A percentile compares a stretch with the other conserved stretches of the same genome.
Conservation (phyloP, 208 protist species). For the Jaenimonas drosophilae region DNA sequence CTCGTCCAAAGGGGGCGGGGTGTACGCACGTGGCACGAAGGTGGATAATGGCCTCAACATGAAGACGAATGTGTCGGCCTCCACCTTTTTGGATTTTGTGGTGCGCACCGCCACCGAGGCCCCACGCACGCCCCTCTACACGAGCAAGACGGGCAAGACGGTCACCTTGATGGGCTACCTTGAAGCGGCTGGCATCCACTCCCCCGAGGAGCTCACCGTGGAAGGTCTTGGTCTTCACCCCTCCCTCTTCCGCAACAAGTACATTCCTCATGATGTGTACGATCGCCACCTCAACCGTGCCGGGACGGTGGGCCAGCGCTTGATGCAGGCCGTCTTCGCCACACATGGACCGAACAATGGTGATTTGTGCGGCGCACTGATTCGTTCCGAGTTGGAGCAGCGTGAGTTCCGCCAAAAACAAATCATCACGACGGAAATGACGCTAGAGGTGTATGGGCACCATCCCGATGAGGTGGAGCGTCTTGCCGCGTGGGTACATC, state of each 20-base stretch:
- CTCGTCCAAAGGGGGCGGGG: slow-evolving; percentile 38
- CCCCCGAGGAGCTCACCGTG: slow-evolving; percentile 68
- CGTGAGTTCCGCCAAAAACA: slow-evolving; percentile 56
- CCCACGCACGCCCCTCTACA: slow-evolving; percentile 49
- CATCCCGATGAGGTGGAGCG: slow-evolving; percentile 51
- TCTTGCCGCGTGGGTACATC: slow-evolving; percentile 66
- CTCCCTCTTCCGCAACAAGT: slow-evolving; percentile 75
- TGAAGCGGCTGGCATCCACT: slow-evolving; percentile 29
- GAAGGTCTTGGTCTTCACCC: slow-evolving; percentile 86
- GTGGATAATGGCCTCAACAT: slow-evolving; percentile 70
- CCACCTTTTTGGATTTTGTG: slow-evolving; percentile 67
- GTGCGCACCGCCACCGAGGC: slow-evolving; percentile 46
- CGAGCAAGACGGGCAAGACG: slow-evolving; percentile 7
- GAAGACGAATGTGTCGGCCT: slow-evolving; percentile 46
- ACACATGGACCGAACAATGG: slow-evolving; percentile 58
- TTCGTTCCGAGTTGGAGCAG: slow-evolving; percentile 71
- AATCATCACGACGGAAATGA: slow-evolving; percentile 59
- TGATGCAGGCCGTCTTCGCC: slow-evolving; percentile 72
- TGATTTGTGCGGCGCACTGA: slow-evolving; percentile 67
- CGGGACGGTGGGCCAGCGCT: slow-evolving; percentile 43
- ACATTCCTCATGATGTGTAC: slow-evolving; percentile 73
- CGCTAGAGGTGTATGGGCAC: slow-evolving; percentile 59
- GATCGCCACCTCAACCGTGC: slow-evolving; percentile 59
- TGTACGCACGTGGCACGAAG: slow-evolving; percentile 50
- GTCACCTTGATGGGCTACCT: slow-evolving; percentile 61